Conservation (phyloP, 257 asterid genomes). For the Solanum chiquidenum region DNA sequence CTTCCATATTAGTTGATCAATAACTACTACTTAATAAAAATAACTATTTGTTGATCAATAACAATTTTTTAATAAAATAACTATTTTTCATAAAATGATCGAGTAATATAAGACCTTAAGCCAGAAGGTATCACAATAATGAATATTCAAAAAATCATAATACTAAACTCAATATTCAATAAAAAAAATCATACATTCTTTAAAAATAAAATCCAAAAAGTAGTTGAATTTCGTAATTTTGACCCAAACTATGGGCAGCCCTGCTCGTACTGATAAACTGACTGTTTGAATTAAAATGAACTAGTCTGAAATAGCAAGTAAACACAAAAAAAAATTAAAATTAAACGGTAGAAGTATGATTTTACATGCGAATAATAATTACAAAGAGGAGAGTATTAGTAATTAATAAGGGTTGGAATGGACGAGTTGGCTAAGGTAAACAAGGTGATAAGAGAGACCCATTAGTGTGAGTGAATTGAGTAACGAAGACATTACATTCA, state of each 20-base stretch:
- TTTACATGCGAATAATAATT: neutral
- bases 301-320: neutral
- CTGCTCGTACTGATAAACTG: neutral
- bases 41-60: too few relatives aligned
- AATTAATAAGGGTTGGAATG: neutral
- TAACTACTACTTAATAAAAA: too few relatives aligned
- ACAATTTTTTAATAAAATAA: too few relatives aligned
- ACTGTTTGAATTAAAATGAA: neutral
- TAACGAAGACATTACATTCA: conserved; percentile 48
- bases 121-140: too few relatives aligned
- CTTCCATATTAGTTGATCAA: too few relatives aligned
- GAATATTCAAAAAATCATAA: too few relatives aligned
- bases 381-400: neutral
- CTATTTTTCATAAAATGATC: too few relatives aligned
- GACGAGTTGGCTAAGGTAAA: conserved; percentile 25
- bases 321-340: neutral
- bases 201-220: neutral
- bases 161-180: too few relatives aligned
- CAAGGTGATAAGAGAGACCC: conserved; percentile 55
- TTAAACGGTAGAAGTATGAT: neutral
- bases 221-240: neutral
- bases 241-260: neutral
- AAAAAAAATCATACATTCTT: neutral
- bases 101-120: too few relatives aligned
- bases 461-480: conserved; percentile 41